These are phyloP conservation scores for Cladosporium sphaerospermum DNA, from an alignment of 2,329 filamentous ascomycete species.

Conservation along the genomic window DNA sequence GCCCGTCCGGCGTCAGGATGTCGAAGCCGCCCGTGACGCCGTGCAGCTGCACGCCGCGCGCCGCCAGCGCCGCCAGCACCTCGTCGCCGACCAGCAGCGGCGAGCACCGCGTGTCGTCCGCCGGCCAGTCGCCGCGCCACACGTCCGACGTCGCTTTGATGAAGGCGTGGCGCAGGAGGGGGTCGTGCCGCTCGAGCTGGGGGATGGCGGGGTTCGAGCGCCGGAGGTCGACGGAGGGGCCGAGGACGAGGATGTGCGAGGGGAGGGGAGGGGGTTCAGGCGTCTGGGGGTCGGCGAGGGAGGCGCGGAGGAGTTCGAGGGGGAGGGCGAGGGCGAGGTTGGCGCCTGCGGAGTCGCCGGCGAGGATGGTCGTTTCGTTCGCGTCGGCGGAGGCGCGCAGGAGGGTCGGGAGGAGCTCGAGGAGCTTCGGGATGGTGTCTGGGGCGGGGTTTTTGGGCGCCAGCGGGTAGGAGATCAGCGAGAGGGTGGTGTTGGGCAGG, in stretches of 20 bases:
- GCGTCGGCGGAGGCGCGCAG: constrained; percentile 34
- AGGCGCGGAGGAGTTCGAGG: constrained; percentile 31
- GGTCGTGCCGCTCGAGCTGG: constrained; percentile 37
- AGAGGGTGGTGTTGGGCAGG: constrained; percentile 36
- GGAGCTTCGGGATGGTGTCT: constrained; percentile 42
- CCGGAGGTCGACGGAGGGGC: constrained; percentile 45
- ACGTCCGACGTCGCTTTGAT: constrained; percentile 37
- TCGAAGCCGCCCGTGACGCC: constrained; percentile 50
- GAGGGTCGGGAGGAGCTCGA: constrained; percentile 39
- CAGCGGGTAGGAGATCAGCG: constrained; percentile 48
- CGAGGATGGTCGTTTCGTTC: constrained; percentile 42
- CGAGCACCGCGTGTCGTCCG: constrained; percentile 42
- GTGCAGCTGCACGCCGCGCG: constrained; percentile 42
- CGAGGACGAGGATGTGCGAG: constrained; percentile 39
- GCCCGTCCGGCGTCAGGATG: constrained; percentile 48
- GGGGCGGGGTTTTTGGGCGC: constrained; percentile 49
- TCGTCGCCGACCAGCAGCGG: constrained; percentile 36
- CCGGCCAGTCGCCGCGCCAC: constrained; percentile 39
- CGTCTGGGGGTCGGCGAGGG: constrained; percentile 5
- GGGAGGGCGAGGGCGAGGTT: constrained; percentile 45
- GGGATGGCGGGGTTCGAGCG: constrained; percentile 42
- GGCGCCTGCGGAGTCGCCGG: constrained; percentile 51
- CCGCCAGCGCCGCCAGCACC: constrained; percentile 35
- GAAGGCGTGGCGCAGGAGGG: constrained; percentile 39
- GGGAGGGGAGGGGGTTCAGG: constrained; percentile 24